These are phyloP conservation scores for Ilyonectria sp. DNA, from an alignment of 2,329 filamentous ascomycete genomes.

Conservation along the genomic window DNA sequence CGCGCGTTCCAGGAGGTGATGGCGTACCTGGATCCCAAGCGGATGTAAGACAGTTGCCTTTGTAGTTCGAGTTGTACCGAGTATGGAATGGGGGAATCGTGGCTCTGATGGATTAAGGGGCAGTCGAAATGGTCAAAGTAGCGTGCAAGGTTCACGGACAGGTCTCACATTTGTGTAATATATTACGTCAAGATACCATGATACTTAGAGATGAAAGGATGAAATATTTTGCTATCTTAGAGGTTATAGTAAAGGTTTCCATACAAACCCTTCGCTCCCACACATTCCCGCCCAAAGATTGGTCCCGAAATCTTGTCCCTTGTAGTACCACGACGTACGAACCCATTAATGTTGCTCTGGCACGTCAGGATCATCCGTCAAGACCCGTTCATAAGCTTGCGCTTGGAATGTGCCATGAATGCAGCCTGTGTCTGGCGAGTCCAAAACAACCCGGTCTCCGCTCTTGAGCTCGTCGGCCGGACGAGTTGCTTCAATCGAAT, in stretches of 20 bases:
- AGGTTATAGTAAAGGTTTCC: no score
- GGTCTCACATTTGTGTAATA: not conserved
- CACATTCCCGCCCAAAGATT: not conserved
- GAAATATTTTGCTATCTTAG: no score
- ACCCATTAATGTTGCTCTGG: slow-evolving; percentile 2
- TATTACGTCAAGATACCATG: not conserved
- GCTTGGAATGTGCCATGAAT: slow-evolving; percentile 3
- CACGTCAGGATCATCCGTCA: not conserved
- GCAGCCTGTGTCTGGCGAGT: slow-evolving; percentile 17
- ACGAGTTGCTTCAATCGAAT: not conserved
- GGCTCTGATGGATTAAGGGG: not conserved
- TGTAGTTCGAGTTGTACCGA: not conserved
- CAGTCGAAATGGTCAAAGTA: not conserved
- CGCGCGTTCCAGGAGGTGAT: slow-evolving; percentile 55
- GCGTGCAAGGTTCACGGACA: not conserved
- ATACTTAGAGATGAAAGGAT: not conserved
- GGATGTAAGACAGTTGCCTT: slow-evolving; percentile 28
- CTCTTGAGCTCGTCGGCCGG: not conserved
- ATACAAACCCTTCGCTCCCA: not conserved
- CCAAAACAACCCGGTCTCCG: not conserved
- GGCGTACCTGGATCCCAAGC: slow-evolving; percentile 57
- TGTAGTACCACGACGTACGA: slow-evolving; percentile 8
- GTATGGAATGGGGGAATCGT: not conserved
- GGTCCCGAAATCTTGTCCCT: not conserved
- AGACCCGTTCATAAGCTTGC: not conserved